A percentile compares a stretch with the other conserved stretches of the same genome.
phyloP scores from a whole-genome alignment of 257 asterid genomes.

The Scutellaria baicalensis region DNA sequence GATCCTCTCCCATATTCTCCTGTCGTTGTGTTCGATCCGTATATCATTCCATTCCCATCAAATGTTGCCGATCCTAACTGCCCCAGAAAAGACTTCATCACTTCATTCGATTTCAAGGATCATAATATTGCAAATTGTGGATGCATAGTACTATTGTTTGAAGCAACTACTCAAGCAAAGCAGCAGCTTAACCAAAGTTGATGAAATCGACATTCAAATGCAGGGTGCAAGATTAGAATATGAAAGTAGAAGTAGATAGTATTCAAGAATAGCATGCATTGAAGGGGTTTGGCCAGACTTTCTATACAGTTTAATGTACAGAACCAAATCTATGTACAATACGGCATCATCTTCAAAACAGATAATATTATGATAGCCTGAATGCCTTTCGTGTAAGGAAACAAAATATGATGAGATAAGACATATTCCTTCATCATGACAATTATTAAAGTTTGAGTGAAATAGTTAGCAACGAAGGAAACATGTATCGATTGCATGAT shows the following conservation, averaged over 20 bases:
- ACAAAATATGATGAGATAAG: not conserved
- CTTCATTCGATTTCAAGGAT: not conserved
- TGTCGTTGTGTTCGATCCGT: constrained; percentile 53
- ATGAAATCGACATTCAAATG: no score
- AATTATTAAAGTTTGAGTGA: not conserved
- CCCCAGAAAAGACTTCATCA: not conserved
- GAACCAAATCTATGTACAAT: not conserved
- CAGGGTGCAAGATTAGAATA: no score
- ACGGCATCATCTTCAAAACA: not conserved
- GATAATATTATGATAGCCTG: no score
- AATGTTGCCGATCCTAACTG: constrained; percentile 51
- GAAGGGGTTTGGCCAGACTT: not conserved
- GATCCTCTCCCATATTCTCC: constrained; percentile 54
- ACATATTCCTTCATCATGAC: not conserved
- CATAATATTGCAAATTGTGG: not conserved
- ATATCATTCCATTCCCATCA: constrained; percentile 56
- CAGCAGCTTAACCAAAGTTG: no score
- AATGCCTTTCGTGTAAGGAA: not conserved
- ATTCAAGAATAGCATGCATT: no score
- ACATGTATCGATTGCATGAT: not conserved
- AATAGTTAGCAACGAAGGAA: no score
- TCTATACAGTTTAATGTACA: not conserved
- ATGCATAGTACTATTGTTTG: not conserved
- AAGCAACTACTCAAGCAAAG: no score
- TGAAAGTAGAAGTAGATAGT: no score